phyloP scores from a whole-genome alignment of 1,284 basidiomycete species.

The Coniferiporia weirii region DNA sequence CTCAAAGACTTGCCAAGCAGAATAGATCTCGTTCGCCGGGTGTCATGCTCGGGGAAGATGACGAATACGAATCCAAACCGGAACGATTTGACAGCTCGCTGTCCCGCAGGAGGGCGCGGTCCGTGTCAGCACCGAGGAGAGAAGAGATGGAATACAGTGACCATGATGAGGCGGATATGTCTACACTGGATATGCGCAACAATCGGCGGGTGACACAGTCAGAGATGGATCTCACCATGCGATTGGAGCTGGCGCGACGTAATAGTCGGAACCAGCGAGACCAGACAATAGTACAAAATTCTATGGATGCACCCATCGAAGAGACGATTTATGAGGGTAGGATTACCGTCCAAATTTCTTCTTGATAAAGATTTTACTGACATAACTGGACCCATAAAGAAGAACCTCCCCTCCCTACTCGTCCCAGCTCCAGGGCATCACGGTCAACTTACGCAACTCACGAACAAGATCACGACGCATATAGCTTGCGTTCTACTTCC shows the following conservation, averaged over 20 bases:
- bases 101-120: constrained; percentile 36
- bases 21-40: constrained; percentile 48
- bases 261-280: constrained; percentile 75
- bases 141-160: constrained; percentile 43
- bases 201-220: constrained; percentile 48
- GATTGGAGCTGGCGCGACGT: constrained; percentile 70
- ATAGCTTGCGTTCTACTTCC: constrained; percentile 36
- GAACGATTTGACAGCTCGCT: constrained; percentile 17
- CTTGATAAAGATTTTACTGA: constrained; percentile 1
- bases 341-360: constrained; percentile 14
- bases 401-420: constrained; percentile 46
- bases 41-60: constrained; percentile 21
- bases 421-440: constrained; percentile 50
- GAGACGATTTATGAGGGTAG: constrained; percentile 73
- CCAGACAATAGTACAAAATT: constrained; percentile 33
- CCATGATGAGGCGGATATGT: constrained; percentile 24
- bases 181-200: constrained; percentile 25
- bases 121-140: constrained; percentile 37
- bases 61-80: constrained; percentile 3
- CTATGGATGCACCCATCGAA: constrained; percentile 45
- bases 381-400: constrained; percentile 36
- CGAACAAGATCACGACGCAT: constrained; percentile 27
- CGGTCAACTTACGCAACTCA: constrained; percentile 21
- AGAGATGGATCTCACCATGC: constrained; percentile 67
- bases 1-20: constrained; percentile 53